Base-by-base conservation (phyloP, 768 basidiomycete species). In the Trametes villosa region DNA sequence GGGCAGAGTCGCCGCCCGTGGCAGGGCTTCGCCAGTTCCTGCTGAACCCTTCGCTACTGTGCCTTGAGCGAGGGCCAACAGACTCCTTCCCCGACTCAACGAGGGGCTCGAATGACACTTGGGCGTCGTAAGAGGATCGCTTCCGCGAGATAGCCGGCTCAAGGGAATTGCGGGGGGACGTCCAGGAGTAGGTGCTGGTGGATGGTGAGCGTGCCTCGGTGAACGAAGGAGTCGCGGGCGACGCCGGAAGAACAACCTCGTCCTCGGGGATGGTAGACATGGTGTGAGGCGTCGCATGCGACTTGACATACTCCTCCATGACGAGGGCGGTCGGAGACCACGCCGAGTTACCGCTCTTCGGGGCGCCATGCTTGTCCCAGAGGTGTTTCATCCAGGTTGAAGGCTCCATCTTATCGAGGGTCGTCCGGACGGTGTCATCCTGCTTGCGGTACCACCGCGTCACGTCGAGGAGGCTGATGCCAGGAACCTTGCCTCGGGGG, bases 301-400 rank as follows among this genome's bases (percentile, higher is more conserved):
- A 75, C 63, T 79, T 81, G 22, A 81, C 58, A 66, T 84, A 90
- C 69, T 90, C 85, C 70, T 91, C 87, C 62, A 87, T 77, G 13
- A 89, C 81, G 52, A 88, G 74, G 3, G 91, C 89, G 9, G 89
- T 85, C 48, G 91, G 68, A 69, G 86, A 78, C 86, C 88, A 86
- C 0, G 42, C 3, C 2, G 62, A 63, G 31, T 50, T 38, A 1
- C 57, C 53, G 6, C 31, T 24, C 41, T 29, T 48, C 4, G 80
- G 81, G 40, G 81, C 78, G 40, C 72, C 72, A 53, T 70, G 78
- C 60, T 77, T 84, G 47, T 86, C 82, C 48, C 84, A 75, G 63
- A 81, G 68, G 58, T 91, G 87, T 66, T 84, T 88, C 29, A 91
- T 74, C 91, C 90, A 92, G 8, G 85, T 84, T 46, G 88, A 77